These are phyloP conservation scores for Alloascoidea hylecoeti DNA, from an alignment of 805 yeast genomes.

Conservation along the genomic window DNA sequence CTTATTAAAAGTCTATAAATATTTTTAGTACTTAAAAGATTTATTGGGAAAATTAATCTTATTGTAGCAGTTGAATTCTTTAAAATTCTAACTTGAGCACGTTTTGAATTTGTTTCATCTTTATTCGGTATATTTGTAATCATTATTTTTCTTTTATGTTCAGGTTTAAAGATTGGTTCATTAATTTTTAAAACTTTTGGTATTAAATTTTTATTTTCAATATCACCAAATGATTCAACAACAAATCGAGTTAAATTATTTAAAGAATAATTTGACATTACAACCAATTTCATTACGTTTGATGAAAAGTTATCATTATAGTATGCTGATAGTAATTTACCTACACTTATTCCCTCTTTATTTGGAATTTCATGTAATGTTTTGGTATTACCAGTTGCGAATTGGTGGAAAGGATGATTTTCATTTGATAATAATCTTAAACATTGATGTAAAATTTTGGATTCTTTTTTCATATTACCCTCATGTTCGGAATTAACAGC, in stretches of 20 bases:
- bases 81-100: background rate
- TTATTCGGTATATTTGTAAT: background rate
- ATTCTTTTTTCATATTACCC: constrained; percentile 40
- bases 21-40: background rate
- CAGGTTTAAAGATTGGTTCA: background rate
- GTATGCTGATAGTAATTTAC: constrained; percentile 36
- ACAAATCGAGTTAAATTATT: background rate
- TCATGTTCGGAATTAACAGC: constrained; percentile 53
- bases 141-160: background rate
- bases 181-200: background rate
- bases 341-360: constrained; percentile 26
- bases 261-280: constrained; percentile 1
- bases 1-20: background rate
- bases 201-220: background rate
- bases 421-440: constrained; percentile 33
- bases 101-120: background rate
- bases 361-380: constrained; percentile 35
- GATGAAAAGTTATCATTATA: constrained; percentile 32
- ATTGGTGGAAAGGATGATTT: constrained; percentile 36
- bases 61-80: background rate
- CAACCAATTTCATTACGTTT: constrained; percentile 37
- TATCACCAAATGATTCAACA: constrained; percentile 1
- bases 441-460: constrained; percentile 41
- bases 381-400: constrained; percentile 39
- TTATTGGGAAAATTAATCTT: background rate